These are phyloP conservation scores for Cicer bijugum DNA, from an alignment of 306 rosid species.

Conservation along the genomic window DNA sequence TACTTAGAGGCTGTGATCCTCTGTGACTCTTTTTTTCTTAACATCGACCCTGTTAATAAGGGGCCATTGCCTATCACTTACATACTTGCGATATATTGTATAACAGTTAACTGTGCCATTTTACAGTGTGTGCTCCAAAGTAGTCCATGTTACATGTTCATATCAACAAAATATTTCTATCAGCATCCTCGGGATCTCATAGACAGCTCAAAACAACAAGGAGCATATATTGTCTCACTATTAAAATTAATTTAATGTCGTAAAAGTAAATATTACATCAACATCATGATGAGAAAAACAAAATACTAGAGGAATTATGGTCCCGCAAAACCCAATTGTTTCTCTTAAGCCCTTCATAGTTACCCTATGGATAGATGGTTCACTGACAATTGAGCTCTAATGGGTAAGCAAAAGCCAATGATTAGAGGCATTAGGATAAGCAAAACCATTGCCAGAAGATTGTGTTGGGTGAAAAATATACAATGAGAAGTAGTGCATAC, in stretches of 20 bases:
- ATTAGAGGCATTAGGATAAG: not conserved
- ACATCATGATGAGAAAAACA: slow-evolving; percentile 11
- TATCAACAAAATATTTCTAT: slow-evolving; percentile 9
- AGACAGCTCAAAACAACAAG: slow-evolving; percentile 22
- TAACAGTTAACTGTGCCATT: slow-evolving; percentile 1
- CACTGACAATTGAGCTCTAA: not conserved
- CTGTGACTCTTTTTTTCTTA: not conserved
- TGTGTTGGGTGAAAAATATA: slow-evolving; percentile 9
- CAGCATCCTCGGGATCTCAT: not conserved
- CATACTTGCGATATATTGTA: not conserved
- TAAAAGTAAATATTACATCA: slow-evolving; percentile 8
- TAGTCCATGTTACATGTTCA: slow-evolving; percentile 22
- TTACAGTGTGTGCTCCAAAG: not conserved
- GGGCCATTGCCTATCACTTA: not conserved
- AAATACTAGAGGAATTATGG: slow-evolving; percentile 11
- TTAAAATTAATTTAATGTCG: not conserved
- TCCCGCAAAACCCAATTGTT: slow-evolving; percentile 13
- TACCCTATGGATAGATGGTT: slow-evolving; percentile 5
- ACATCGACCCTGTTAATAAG: not conserved
- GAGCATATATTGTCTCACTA: slow-evolving; percentile 2
- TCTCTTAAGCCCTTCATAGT: slow-evolving; percentile 19
- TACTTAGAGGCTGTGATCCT: not conserved
- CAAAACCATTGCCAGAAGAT: not conserved
- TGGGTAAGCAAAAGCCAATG: slow-evolving; percentile 11
- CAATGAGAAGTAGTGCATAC: slow-evolving; percentile 58